Conservation (phyloP, 768 basidiomycete species). For the Sutorius australiensis region DNA sequence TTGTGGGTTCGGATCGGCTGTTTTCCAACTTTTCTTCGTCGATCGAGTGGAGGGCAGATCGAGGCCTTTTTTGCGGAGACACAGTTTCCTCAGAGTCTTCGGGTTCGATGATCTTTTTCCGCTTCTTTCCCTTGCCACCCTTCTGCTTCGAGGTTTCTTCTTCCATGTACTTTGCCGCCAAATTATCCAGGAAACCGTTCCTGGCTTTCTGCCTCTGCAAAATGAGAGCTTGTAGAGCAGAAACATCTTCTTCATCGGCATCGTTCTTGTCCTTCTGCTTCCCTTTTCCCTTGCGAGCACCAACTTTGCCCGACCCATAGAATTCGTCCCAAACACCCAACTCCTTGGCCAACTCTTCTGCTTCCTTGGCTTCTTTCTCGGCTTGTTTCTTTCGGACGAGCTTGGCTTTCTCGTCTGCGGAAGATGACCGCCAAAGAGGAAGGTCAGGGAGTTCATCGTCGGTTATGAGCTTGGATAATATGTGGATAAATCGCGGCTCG, state of each 20-base stretch:
- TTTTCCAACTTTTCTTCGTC: slow-evolving; percentile 64
- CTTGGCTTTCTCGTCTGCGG: slow-evolving; percentile 77
- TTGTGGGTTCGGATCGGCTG: slow-evolving; percentile 55
- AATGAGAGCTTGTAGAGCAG: slow-evolving; percentile 77
- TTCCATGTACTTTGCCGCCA: slow-evolving; percentile 68
- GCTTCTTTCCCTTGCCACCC: slow-evolving; percentile 51
- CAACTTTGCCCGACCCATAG: slow-evolving; percentile 71
- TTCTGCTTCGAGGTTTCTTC: slow-evolving; percentile 33
- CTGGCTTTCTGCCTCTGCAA: slow-evolving; percentile 68
- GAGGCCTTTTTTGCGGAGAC: slow-evolving; percentile 50
- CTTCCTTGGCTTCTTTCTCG: slow-evolving; percentile 78
- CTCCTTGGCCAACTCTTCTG: slow-evolving; percentile 79
- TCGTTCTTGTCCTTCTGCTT: slow-evolving; percentile 38
- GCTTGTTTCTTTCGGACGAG: slow-evolving; percentile 70
- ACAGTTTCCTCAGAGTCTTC: slow-evolving; percentile 35
- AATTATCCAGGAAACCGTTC: slow-evolving; percentile 68
- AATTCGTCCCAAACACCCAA: slow-evolving; percentile 95
- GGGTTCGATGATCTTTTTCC: slow-evolving; percentile 35
- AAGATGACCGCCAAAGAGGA: slow-evolving; percentile 62
- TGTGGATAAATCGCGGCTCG: slow-evolving; percentile 75
- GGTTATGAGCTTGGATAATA: slow-evolving; percentile 64
- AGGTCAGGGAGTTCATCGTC: slow-evolving; percentile 54
- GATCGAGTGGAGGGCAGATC: slow-evolving; percentile 48
- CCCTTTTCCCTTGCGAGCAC: slow-evolving; percentile 51
- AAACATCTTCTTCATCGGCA: slow-evolving; percentile 57